Conservation (phyloP, 192 early-diverging fungal species). For the Geranomyces michiganensis region DNA sequence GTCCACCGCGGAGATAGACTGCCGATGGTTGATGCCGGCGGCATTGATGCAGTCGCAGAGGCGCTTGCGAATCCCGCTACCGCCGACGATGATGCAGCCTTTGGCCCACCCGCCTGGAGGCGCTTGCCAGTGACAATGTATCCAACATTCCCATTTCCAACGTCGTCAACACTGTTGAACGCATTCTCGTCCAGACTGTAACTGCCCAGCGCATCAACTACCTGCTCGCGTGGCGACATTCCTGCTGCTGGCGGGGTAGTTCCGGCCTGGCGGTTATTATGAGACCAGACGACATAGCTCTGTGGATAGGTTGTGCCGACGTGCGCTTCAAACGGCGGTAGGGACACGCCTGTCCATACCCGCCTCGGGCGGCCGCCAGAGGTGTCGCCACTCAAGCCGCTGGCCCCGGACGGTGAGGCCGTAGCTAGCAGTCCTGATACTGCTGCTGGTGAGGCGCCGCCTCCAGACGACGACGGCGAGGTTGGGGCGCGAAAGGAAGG, state of each 20-base stretch:
- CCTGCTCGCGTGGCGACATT: constrained; percentile 10
- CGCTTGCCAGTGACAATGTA: constrained; percentile 13
- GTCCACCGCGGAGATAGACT: background rate
- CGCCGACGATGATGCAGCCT: no score
- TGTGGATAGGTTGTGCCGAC: background rate
- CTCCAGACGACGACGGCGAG: no score
- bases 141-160: background rate
- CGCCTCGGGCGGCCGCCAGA: background rate
- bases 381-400: no score
- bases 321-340: constrained; percentile 18
- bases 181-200: background rate
- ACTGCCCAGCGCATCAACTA: constrained; percentile 3
- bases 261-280: background rate
- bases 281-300: background rate
- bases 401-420: no score
- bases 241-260: background rate
- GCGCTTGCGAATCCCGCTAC: background rate
- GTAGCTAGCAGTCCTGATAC: no score
- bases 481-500: no score
- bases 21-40: background rate
- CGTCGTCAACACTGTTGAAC: constrained; percentile 1
- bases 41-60: background rate
- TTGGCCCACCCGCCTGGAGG: background rate
- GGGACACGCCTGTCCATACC: constrained; percentile 22
- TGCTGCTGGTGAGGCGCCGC: no score